A percentile compares a stretch with the other conserved stretches of the same genome.
Evolutionary conservation across 2,329 filamentous ascomycete species (phyloP).

Genomic region (Blastomyces silverae): DNA sequence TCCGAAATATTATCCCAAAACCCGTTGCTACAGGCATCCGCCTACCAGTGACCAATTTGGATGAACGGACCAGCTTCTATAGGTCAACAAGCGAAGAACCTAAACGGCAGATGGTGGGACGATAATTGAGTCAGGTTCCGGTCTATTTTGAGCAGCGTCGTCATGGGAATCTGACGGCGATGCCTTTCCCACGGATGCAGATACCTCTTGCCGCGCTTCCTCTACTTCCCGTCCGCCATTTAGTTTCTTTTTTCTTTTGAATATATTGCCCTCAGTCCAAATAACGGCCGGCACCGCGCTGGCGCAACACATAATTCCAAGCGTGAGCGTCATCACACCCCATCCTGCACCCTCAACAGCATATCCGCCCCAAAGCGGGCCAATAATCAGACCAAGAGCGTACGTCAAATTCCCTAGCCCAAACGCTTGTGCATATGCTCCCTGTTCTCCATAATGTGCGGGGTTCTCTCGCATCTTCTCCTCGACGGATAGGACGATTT

Average conservation of each 20-base stretch:
- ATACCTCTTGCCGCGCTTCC: neutral
- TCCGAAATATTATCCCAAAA: neutral
- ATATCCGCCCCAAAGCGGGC: slow-evolving; percentile 52
- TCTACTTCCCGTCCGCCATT: neutral
- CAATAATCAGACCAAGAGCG: slow-evolving; percentile 53
- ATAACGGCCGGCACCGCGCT: slow-evolving; percentile 27
- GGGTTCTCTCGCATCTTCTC: slow-evolving; percentile 51
- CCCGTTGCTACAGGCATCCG: neutral
- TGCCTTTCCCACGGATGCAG: neutral
- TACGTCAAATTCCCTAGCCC: slow-evolving; percentile 59
- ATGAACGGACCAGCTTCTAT: neutral
- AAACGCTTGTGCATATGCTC: slow-evolving; percentile 59
- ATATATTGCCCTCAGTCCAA: slow-evolving; percentile 14
- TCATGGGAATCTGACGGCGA: neutral
- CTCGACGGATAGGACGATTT: slow-evolving; percentile 51
- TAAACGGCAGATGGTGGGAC: neutral
- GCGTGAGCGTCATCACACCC: slow-evolving; percentile 27
- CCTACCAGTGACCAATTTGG: neutral
- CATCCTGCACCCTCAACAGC: slow-evolving; percentile 32
- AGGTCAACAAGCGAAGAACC: neutral
- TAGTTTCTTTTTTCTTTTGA: neutral
- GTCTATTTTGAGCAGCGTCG: neutral
- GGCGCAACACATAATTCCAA: slow-evolving; percentile 28
- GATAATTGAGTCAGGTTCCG: neutral
- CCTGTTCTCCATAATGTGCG: slow-evolving; percentile 45